Evolutionary conservation across 1,284 basidiomycete species (phyloP), one percentile per base, ranked within the genome.

Genomic region (Irpex rosettiformis): DNA sequence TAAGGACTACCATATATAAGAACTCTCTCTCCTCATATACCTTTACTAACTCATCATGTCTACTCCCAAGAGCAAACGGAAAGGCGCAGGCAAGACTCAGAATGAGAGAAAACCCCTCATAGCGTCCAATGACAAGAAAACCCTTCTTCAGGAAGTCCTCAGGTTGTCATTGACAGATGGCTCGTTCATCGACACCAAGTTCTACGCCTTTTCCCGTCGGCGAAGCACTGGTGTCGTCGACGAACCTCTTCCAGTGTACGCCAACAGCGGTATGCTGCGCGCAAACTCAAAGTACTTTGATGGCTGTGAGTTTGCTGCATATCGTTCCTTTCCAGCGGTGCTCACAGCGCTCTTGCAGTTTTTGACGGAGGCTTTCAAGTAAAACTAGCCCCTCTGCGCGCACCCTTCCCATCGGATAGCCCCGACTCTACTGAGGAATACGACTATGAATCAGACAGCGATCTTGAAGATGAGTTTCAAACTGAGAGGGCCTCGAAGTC

Each of bases 141-240:
- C 11, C 16, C 59, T 57, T 2, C 11, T 60, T 3, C 24, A 58
- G 21, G 21, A 52, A 7, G 56, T 56, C 8, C 45, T 52, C 21
- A 60, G 52, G 28, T 25, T 52, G 27, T 37, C 57, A 10, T 22
- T 59, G 30, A 56, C n/a, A n/a, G 37, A 43, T 43, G 61, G 61
- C 3, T 45, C 33, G 5, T 63, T 61, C 37, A 37, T 63, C 28
- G 61, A 65, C 40, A 60, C 60, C 7, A 61, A 59, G 37, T 59
- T 65, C 47, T 63, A 63, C 51, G 55, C 52, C 8, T 65, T 57
- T 49, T 61, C 63, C 11, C 52, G 62, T 7, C 58, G 62, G 49
- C 51, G 37, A 5, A 27, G 22, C 18, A 40, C 52, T n/a, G 60
- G 63, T 7, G 42, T 28, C 6, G 56, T 60, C 16, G 43, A 54